Conservation (phyloP, 2,329 filamentous ascomycete species). For the Sordariomycetes sp. region DNA sequence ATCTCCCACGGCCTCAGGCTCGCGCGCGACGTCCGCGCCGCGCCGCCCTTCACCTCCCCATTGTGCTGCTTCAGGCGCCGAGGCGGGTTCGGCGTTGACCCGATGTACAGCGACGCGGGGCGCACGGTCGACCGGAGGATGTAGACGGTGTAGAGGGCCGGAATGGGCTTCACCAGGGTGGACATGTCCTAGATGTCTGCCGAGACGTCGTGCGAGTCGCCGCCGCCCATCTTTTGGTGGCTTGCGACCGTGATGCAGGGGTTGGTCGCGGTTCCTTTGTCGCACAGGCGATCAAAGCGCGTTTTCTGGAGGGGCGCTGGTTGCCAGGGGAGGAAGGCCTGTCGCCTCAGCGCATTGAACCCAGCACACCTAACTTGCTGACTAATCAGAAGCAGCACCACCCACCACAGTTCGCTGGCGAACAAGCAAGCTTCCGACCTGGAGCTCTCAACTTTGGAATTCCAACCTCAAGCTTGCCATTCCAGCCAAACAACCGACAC, state of each 20-base stretch:
- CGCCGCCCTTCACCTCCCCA: constrained; percentile 71
- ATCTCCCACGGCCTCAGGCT: constrained; percentile 82
- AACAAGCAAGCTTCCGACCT: neutral
- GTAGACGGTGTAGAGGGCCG: constrained; percentile 89
- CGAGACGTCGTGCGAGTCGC: neutral
- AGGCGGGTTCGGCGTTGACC: constrained; percentile 81
- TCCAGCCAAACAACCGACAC: neutral
- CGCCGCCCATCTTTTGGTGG: neutral
- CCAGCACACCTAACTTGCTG: neutral
- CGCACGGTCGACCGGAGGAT: constrained; percentile 74
- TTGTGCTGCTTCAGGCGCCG: constrained; percentile 88
- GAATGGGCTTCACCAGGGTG: constrained; percentile 48
- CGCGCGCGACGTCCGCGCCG: constrained; percentile 58
- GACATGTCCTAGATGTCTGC: constrained; percentile 20
- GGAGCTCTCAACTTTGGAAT: too few species aligned
- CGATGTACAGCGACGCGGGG: constrained; percentile 69
- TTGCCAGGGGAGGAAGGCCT: neutral
- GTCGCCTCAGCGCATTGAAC: neutral
- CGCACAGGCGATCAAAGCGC: neutral
- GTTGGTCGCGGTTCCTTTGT: too few species aligned
- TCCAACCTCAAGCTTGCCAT: neutral
- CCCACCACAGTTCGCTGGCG: neutral
- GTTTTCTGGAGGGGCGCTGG: neutral
- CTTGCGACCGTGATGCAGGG: neutral
- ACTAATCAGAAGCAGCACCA: neutral